Evolutionary conservation across 2,329 filamentous ascomycete genomes (phyloP), one percentile per base, ranked within the genome.

Genomic region (Epichloe aotearoae): DNA sequence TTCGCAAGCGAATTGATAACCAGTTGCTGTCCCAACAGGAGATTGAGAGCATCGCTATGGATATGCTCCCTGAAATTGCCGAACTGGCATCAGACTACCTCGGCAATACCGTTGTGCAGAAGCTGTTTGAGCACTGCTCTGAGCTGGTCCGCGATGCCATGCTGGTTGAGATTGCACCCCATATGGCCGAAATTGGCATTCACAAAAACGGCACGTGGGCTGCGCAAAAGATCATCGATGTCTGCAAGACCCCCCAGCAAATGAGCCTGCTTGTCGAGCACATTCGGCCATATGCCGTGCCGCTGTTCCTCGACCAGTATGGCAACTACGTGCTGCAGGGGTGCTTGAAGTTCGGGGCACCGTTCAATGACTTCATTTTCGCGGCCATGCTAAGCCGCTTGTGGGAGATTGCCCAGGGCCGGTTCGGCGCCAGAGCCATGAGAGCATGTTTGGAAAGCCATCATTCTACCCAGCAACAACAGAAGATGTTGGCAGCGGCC

Each of bases 191-290:
- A 69, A 96, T 97, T 68, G 93, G 93, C 60, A 83, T 96, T 7
- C 93, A 98, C 77, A 98, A 98, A 79, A 98, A 98, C 62, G 93
- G 93, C 55, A 98, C 93, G 1, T 98, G 93, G 93, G 93, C 93
- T 50, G 93, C 93, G 1, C 93, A 98, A 70, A 98, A 97, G 76
- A 97, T 98, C 62, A 97, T 98, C 58, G 91, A 97, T 61, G 88
- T 95, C 6, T 91, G 89, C 66, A 88, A 93, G 69, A 88, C 86
- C 1, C 82, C 23, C 85, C 72, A 74, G 40, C 90, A 97, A 69
- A 91, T 93, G 83, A 71, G 74, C 45, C 73, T 88, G 70, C 91
- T 98, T 62, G 85, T 93, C 30, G 82, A 95, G 55, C 79, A 88
- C 57, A 74, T 97, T 33, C 84, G 84, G 3, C 83, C 89, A 1